These are phyloP conservation scores for Phaeosphaeriaceae sp. DNA, from an alignment of 2,329 filamentous ascomycete species.

Conservation along the genomic window DNA sequence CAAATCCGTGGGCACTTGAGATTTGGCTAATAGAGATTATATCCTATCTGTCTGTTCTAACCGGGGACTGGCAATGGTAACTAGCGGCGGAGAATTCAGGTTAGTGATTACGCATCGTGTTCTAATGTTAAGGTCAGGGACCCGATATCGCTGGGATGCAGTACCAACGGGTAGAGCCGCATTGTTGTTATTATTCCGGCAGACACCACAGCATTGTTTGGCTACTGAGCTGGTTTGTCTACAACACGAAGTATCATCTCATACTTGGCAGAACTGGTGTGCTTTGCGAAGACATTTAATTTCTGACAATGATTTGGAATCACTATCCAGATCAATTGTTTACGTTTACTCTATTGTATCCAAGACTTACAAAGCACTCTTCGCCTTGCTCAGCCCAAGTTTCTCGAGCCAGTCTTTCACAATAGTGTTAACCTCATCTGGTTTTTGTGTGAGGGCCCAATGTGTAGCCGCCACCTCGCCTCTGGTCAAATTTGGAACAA, in stretches of 20 bases:
- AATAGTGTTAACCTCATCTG: slow-evolving; percentile 71
- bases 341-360: neutral
- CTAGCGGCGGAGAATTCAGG: neutral
- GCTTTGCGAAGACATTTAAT: neutral
- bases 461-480: slow-evolving; percentile 74
- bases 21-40: no score
- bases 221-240: no score
- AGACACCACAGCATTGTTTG: neutral
- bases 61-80: neutral
- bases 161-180: slow-evolving; percentile 8
- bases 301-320: no score
- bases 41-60: neutral
- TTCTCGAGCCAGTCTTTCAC: slow-evolving; percentile 71
- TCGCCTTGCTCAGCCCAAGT: slow-evolving; percentile 55
- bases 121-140: neutral
- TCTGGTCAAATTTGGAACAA: slow-evolving; percentile 68
- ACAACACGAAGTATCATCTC: neutral
- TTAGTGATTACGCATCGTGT: neutral
- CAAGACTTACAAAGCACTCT: slow-evolving; percentile 51
- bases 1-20: neutral
- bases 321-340: no score
- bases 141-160: slow-evolving; percentile 6
- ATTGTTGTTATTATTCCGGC: slow-evolving; percentile 1
- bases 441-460: slow-evolving; percentile 81
- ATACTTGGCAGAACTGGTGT: neutral